phyloP scores from a whole-genome alignment of 305 asterid genomes.

The Solanum aculeatissimum region DNA sequence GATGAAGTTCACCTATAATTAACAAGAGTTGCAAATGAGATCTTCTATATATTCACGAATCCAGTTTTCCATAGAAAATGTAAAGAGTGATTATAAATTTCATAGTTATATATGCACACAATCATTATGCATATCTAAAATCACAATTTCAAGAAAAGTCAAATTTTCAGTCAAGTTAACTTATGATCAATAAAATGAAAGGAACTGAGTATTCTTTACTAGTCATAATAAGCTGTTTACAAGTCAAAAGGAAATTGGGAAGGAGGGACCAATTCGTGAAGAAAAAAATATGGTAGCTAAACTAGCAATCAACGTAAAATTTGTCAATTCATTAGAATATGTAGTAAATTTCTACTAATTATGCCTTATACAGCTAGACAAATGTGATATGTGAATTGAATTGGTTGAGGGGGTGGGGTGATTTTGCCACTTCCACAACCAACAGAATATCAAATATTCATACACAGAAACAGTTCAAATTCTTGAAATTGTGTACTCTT shows the following conservation, averaged over 20 bases:
- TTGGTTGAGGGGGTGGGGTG: not conserved
- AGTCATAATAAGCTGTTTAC: not conserved
- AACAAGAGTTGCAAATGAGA: not conserved
- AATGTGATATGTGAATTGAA: not conserved
- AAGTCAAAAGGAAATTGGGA: not conserved
- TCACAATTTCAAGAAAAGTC: not conserved
- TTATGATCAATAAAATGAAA: not conserved
- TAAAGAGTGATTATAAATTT: not conserved
- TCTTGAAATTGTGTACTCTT: not conserved
- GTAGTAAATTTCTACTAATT: not conserved
- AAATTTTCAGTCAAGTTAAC: not conserved
- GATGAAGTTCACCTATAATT: not conserved
- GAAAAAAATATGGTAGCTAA: not conserved
- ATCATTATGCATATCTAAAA: not conserved
- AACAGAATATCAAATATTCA: not conserved
- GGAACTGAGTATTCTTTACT: not conserved
- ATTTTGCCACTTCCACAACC: not conserved
- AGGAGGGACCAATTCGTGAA: not conserved
- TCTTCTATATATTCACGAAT: too few species aligned
- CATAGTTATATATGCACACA: not conserved
- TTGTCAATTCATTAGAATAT: not conserved
- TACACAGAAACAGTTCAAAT: not conserved
- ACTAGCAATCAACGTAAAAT: fast-evolving
- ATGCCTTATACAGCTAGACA: not conserved
- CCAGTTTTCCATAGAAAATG: not conserved